phyloP scores from a whole-genome alignment of 2,329 filamentous ascomycete species.

The Colletotrichum sp. region DNA sequence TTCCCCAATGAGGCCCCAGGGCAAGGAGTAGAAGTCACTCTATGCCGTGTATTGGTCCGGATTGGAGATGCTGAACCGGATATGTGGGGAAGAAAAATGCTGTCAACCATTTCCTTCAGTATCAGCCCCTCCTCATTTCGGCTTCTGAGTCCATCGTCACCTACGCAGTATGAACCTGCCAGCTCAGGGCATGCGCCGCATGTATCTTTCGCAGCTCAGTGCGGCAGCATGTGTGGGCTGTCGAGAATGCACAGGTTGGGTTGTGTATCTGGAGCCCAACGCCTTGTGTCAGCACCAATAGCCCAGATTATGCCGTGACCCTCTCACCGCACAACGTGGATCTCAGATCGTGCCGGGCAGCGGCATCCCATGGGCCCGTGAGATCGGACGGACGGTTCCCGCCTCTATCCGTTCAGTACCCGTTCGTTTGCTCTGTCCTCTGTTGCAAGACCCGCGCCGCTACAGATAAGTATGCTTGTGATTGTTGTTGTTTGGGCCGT shows the following conservation, averaged over 20 bases:
- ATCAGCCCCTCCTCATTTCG: not conserved
- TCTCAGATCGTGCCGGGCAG: slow-evolving; percentile 14
- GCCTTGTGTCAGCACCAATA: not conserved
- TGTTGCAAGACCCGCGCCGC: not conserved
- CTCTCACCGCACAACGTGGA: slow-evolving; percentile 1
- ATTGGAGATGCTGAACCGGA: not conserved
- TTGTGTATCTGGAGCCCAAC: not conserved
- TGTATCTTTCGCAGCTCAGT: not conserved
- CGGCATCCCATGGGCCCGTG: not conserved
- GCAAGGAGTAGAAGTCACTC: not conserved
- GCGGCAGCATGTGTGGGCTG: not conserved
- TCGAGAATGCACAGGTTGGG: not conserved
- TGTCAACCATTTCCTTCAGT: slow-evolving; percentile 5
- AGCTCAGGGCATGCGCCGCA: not conserved
- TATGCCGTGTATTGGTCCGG: not conserved
- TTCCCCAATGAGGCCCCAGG: not conserved
- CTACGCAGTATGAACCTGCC: not conserved
- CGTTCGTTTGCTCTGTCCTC: not conserved
- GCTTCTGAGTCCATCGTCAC: not conserved
- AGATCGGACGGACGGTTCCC: slow-evolving; percentile 2
- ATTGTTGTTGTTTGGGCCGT: not conserved
- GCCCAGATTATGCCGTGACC: not conserved
- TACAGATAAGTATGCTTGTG: not conserved
- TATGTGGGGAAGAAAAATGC: not conserved
- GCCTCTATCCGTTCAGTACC: not conserved